Base-by-base conservation (phyloP, 345 rosid species). In the Geranium rotundifolium region DNA sequence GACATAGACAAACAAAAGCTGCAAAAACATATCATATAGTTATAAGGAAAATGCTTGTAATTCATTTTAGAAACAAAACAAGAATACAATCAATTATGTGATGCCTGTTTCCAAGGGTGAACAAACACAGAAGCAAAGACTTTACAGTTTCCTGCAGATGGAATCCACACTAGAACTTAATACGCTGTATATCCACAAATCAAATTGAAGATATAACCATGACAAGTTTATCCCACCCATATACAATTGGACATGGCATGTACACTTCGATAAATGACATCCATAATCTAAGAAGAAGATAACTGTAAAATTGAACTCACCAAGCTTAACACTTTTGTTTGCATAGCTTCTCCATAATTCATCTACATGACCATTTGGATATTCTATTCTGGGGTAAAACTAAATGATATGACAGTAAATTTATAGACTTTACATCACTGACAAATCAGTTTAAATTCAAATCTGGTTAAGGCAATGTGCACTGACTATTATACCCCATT, bases 1-100 rank as follows among this genome's bases (percentile, higher is more conserved):
- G 71, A 90, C 97, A 66, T 73, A 79, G 34, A 88, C 97, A 63
- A 86, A 95, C 69, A 95, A 73, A 68, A 95, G 84, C 99, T 95
- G 89, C 81, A 75, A 62, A 46, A 14, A 46, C 52, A 46, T 12
- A 46, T 14, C 14, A 46, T 46, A 46, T 46, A 46, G 16, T 46
- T 46, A 46, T 46, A 46, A 3, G 52, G 16, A 46, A 12, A 46
- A 7, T 46, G 52, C 15, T 14, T 46, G 52, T 14, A 2, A 12
- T 10, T 46, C 52, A 7, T 46, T 46, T 62, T 46, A 46, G 52
- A 46, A 46, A 46, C 52, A 46, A 46, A 46, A 46, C 52, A 46
- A 7, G 62, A 17, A 61, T 50, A 49, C 6, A 54, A 16, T 17
- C 50, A 29, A 55, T 10, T 39, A 17, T 29, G 18, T 49, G 55